These are phyloP conservation scores for Elaeis oleifera DNA, from an alignment of 202 grass and related monocot genomes.

Conservation along the genomic window DNA sequence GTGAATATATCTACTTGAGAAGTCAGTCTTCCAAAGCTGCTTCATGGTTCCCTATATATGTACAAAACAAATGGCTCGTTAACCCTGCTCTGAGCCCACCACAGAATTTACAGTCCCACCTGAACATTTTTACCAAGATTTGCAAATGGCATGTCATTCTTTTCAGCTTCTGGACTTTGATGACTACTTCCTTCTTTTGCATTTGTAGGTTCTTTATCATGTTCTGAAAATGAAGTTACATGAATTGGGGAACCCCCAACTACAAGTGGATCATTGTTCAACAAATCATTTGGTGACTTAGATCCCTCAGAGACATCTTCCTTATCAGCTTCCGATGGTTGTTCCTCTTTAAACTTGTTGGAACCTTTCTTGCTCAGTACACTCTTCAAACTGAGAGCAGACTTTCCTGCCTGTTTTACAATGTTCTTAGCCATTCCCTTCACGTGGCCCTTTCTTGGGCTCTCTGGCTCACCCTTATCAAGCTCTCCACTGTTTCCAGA, in stretches of 20 bases:
- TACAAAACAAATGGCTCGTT: too few relatives aligned
- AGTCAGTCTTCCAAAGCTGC: too few relatives aligned
- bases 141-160: too few relatives aligned
- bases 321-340: conserved; percentile 24
- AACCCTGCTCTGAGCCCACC: too few relatives aligned
- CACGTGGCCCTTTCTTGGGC: conserved; percentile 36
- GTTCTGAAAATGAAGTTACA: neutral
- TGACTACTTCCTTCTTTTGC: neutral
- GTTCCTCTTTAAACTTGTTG: conserved; percentile 42
- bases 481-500: conserved; percentile 12
- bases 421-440: conserved; percentile 47
- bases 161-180: too few relatives aligned
- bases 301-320: conserved; percentile 13
- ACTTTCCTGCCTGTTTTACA: conserved; percentile 53
- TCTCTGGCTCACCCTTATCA: conserved; percentile 37
- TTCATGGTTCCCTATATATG: too few relatives aligned
- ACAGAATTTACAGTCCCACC: too few relatives aligned
- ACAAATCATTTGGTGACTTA: conserved; percentile 2
- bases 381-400: conserved; percentile 43
- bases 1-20: too few relatives aligned
- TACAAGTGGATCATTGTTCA: conserved; percentile 27
- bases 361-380: conserved; percentile 47
- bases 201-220: neutral
- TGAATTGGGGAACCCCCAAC: conserved; percentile 25
- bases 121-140: too few relatives aligned